These are phyloP conservation scores for Austropuccinia psidii DNA, from an alignment of 1,284 basidiomycete genomes.

Conservation along the genomic window DNA sequence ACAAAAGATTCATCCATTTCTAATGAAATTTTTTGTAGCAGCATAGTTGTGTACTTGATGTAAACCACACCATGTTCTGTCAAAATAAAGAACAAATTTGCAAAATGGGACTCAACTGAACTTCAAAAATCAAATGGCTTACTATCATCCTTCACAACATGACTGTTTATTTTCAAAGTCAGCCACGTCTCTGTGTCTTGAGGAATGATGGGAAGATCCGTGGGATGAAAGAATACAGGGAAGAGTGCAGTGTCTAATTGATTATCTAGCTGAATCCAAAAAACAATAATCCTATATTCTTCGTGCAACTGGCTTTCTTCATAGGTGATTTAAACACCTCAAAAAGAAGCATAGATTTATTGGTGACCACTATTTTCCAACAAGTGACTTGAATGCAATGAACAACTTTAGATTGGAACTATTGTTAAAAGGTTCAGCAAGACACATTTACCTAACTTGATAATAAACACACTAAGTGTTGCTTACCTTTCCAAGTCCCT, in stretches of 20 bases:
- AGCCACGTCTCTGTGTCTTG: conserved; percentile 71
- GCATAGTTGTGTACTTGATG: conserved; percentile 90
- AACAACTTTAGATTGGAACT: conserved; percentile 33
- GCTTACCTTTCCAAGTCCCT: conserved; percentile 54
- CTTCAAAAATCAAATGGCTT: conserved; percentile 38
- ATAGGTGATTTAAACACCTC: conserved; percentile 77
- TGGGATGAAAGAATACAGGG: conserved; percentile 92
- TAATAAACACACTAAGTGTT: neutral
- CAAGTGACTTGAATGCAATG: conserved; percentile 18
- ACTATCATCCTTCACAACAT: conserved; percentile 91
- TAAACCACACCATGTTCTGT: conserved; percentile 89
- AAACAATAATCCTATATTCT: conserved; percentile 72
- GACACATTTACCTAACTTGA: conserved; percentile 32
- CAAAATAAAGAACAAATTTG: conserved; percentile 17
- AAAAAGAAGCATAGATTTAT: conserved; percentile 78
- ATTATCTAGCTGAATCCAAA: conserved; percentile 93
- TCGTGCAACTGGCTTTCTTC: conserved; percentile 68
- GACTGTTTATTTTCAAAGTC: conserved; percentile 77
- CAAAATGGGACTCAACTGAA: neutral
- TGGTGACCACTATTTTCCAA: conserved; percentile 51
- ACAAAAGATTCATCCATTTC: conserved; percentile 96
- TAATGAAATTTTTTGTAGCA: conserved; percentile 88
- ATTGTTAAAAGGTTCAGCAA: conserved; percentile 28
- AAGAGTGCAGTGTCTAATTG: conserved; percentile 93
- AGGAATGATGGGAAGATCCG: conserved; percentile 75